phyloP scores from a whole-genome alignment of 192 early-diverging fungal species.

The Coemansia sp. region DNA sequence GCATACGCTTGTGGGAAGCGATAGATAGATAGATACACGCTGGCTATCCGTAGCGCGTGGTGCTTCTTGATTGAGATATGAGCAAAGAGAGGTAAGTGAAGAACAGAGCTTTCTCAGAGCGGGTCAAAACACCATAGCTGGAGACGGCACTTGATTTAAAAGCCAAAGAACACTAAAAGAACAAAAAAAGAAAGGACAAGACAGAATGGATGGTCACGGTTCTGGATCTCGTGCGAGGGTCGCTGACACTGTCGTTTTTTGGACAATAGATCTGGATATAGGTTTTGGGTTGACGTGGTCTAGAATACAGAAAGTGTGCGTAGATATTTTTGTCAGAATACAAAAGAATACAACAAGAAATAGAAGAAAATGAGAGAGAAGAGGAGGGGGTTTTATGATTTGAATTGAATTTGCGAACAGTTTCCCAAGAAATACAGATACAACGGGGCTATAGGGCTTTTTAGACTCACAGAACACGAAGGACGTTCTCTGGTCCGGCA shows the following conservation, averaged over 20 bases:
- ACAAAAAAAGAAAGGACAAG: not conserved
- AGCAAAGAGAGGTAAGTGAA: not conserved
- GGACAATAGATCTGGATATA: not conserved
- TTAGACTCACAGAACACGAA: conserved; percentile 1
- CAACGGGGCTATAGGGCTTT: not conserved
- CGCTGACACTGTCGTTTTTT: not conserved
- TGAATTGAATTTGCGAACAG: conserved; percentile 5
- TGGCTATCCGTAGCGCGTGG: not conserved
- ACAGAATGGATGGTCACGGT: not conserved
- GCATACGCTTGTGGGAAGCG: not conserved
- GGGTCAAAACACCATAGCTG: conserved; percentile 1
- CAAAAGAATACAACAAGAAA: not conserved
- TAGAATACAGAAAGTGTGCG: conserved; percentile 2
- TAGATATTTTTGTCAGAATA: conserved; percentile 5
- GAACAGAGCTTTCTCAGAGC: not conserved
- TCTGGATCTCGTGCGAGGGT: not conserved
- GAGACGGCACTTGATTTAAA: not conserved
- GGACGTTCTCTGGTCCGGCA: conserved; percentile 1
- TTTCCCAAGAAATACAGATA: not conserved
- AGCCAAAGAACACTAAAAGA: conserved; percentile 3
- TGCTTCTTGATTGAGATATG: not conserved
- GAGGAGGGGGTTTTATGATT: not conserved
- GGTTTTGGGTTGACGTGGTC: not conserved
- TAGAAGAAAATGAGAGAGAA: not conserved
- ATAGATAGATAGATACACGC: not conserved